Percentiles rank a stretch among this genome's conserved stretches.
phyloP scores from a whole-genome alignment of 345 rosid species.

The Arabidopsis suecica region DNA sequence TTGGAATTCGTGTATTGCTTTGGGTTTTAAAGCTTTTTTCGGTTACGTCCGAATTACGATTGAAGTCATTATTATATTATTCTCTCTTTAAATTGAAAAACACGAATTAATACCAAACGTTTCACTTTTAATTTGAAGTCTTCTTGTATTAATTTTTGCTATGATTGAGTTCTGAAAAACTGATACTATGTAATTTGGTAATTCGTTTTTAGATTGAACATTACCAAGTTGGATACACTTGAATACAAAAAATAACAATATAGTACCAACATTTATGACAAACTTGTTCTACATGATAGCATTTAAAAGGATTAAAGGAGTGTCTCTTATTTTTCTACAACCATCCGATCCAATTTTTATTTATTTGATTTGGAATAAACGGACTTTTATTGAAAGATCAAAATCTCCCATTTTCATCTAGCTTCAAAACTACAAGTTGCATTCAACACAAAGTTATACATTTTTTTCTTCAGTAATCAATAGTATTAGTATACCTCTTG shows the following conservation, averaged over 20 bases:
- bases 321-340: no score
- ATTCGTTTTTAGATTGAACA: no score
- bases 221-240: no score
- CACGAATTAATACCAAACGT: neutral
- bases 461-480: conserved; percentile 7
- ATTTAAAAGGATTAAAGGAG: conserved; percentile 8
- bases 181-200: no score
- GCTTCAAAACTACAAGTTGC: neutral
- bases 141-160: no score
- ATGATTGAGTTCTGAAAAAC: no score
- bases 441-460: neutral
- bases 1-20: conserved; percentile 4
- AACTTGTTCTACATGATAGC: conserved; percentile 17
- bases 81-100: neutral
- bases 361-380: neutral
- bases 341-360: neutral
- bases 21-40: conserved; percentile 22
- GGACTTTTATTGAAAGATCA: conserved; percentile 7
- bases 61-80: conserved; percentile 9
- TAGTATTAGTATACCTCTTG: conserved; percentile 31
- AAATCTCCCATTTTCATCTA: neutral
- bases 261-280: neutral
- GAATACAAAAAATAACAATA: neutral
- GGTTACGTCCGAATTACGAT: conserved; percentile 19
- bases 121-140: neutral